A percentile compares a stretch with the other conserved stretches of the same genome.
phyloP scores from a whole-genome alignment of 805 yeast genomes.

The Candida anglica region DNA sequence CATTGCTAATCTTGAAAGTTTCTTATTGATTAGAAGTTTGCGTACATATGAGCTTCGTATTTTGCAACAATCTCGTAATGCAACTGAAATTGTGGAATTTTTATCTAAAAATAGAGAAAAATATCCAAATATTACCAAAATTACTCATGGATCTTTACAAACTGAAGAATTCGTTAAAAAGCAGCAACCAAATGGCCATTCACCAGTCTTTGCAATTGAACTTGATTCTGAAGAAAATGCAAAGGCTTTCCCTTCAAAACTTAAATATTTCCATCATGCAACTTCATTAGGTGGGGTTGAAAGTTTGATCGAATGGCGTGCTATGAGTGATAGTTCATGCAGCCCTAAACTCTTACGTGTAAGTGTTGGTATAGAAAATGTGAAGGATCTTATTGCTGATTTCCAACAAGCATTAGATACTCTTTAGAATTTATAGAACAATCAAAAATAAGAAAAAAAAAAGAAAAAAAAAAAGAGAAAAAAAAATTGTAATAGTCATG shows the following conservation, averaged over 20 bases:
- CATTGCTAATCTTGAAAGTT: conserved; percentile 73
- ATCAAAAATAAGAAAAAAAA: too few relatives aligned
- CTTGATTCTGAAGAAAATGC: conserved; percentile 53
- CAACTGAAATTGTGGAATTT: conserved; percentile 56
- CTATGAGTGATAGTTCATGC: conserved; percentile 53
- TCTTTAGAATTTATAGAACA: too few relatives aligned
- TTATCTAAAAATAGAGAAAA: conserved; percentile 46
- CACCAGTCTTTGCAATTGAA: conserved; percentile 74
- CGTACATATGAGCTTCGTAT: conserved; percentile 78
- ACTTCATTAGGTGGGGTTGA: conserved; percentile 93
- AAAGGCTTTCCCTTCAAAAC: conserved; percentile 54
- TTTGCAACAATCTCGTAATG: conserved; percentile 58
- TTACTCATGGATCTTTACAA: conserved; percentile 78
- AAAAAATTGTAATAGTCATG: too few relatives aligned
- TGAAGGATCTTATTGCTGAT: conserved; percentile 74
- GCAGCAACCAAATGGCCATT: conserved; percentile 60
- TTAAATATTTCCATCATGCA: conserved; percentile 80
- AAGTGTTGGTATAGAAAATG: conserved; percentile 77
- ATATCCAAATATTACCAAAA: conserved; percentile 44
- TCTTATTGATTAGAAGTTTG: conserved; percentile 69
- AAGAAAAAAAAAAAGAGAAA: too few relatives aligned
- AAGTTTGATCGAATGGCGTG: conserved; percentile 88
- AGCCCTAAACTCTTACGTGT: conserved; percentile 61
- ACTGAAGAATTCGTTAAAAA: conserved; percentile 58
- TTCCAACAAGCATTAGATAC: conserved; percentile 63